Percentiles rank a stretch among this genome's conserved stretches.
phyloP scores from a whole-genome alignment of 495 filamentous ascomycete species.

The Penicillium paradoxum region DNA sequence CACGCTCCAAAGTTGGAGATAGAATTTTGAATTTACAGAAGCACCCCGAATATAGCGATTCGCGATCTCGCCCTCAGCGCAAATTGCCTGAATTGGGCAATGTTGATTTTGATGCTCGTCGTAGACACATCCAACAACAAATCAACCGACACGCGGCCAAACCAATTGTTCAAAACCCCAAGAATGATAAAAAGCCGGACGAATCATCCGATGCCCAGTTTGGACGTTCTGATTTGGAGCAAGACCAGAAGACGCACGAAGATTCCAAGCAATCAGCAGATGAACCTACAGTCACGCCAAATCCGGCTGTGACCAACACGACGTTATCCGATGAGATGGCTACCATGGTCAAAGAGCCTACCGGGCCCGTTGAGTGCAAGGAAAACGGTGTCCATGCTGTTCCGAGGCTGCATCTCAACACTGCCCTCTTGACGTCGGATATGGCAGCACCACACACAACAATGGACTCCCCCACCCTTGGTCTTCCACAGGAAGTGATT shows the following conservation, averaged over 20 bases:
- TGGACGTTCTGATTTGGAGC: constrained; percentile 30
- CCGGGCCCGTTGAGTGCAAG: neutral
- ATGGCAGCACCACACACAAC: constrained; percentile 15
- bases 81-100: constrained; percentile 56
- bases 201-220: constrained; percentile 40
- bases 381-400: constrained; percentile 5
- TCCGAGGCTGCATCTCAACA: constrained; percentile 32
- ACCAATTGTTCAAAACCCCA: constrained; percentile 64
- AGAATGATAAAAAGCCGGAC: constrained; percentile 45
- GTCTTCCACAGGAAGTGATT: constrained; percentile 56
- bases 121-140: constrained; percentile 72
- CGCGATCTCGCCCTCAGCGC: constrained; percentile 35
- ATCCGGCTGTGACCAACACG: constrained; percentile 23
- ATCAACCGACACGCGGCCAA: constrained; percentile 46
- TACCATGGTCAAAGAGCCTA: constrained; percentile 25
- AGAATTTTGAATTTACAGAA: constrained; percentile 41
- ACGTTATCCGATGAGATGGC: constrained; percentile 22
- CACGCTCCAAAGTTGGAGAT: constrained; percentile 56
- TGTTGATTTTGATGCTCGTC: constrained; percentile 72
- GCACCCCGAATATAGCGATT: constrained; percentile 24
- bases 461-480: constrained; percentile 66
- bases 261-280: constrained; percentile 11
- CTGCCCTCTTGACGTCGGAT: constrained; percentile 12
- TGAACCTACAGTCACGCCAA: constrained; percentile 14
- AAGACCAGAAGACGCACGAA: constrained; percentile 35